A percentile compares a stretch with the other conserved stretches of the same genome.
Conservation (phyloP, 306 rosid genomes). For the Neltuma alba region DNA sequence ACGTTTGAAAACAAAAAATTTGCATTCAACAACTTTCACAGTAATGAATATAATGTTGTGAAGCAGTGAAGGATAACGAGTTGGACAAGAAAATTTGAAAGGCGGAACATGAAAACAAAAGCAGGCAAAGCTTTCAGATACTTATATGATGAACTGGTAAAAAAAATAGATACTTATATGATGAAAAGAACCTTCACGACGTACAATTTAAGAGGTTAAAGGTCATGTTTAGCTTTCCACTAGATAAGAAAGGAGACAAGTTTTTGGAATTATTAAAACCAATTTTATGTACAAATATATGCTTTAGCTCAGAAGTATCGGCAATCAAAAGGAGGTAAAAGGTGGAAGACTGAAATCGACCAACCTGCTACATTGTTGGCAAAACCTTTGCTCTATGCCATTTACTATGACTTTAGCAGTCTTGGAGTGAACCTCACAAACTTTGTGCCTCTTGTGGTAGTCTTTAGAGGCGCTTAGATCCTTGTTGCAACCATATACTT, state of each 20-base stretch:
- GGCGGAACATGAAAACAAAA: conserved; percentile 14
- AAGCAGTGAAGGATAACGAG: neutral
- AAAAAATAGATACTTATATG: neutral
- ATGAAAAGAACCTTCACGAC: neutral
- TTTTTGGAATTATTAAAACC: neutral
- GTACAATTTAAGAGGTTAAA: neutral
- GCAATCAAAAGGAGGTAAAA: conserved; percentile 28
- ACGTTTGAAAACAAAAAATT: neutral
- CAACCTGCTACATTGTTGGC: conserved; percentile 96
- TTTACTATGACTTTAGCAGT: conserved; percentile 80
- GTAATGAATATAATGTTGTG: neutral
- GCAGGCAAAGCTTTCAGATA: conserved; percentile 20
- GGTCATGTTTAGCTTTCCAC: conserved; percentile 8
- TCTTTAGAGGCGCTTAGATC: conserved; percentile 79
- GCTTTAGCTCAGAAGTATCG: conserved; percentile 1
- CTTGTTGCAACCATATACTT: conserved; percentile 84
- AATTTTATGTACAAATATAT: neutral
- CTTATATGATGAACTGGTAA: neutral
- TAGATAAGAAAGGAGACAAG: neutral
- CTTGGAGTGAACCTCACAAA: conserved; percentile 90
- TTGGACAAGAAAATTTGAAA: neutral
- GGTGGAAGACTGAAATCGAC: conserved; percentile 24
- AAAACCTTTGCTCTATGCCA: conserved; percentile 82
- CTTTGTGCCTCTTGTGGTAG: conserved; percentile 91
- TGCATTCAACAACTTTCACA: conserved; percentile 24